Conservation (phyloP, 257 asterid genomes). For the Forsythia viridissima region DNA sequence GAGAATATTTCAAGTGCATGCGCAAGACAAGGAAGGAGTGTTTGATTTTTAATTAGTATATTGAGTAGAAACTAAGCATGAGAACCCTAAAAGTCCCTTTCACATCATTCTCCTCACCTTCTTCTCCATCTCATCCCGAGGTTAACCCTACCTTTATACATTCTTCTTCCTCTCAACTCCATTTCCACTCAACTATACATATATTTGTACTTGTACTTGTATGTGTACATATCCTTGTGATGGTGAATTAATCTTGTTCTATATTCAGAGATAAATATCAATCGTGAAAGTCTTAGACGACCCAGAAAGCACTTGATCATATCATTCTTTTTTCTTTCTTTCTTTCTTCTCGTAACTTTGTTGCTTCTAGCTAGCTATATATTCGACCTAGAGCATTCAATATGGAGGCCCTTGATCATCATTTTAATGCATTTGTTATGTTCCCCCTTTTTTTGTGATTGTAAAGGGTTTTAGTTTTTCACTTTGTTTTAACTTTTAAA, state of each 20-base stretch:
- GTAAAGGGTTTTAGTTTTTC: background rate
- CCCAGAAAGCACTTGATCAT: background rate
- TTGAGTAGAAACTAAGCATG: conserved; percentile 78
- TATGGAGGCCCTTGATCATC: background rate
- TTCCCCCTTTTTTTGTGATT: background rate
- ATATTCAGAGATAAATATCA: background rate
- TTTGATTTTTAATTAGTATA: conserved; percentile 17
- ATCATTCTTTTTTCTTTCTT: background rate
- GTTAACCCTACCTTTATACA: conserved; percentile 31
- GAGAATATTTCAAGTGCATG: conserved; percentile 58
- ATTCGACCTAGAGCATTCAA: background rate
- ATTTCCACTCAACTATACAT: background rate
- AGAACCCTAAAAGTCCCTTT: conserved; percentile 74
- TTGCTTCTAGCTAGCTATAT: background rate
- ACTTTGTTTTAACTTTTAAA: background rate
- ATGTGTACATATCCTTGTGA: background rate
- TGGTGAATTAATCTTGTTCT: background rate
- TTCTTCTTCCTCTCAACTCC: conserved; percentile 10
- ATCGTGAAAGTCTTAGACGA: background rate
- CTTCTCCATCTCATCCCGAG: conserved; percentile 63
- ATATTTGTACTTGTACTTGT: background rate
- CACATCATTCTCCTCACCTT: conserved; percentile 76
- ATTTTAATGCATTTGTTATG: background rate
- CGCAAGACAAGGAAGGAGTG: conserved; percentile 47
- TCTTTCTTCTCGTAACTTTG: background rate